Percentiles rank a stretch among this genome's conserved stretches.
Conservation (phyloP, 768 basidiomycete genomes). For the Tephrocybe sp. region DNA sequence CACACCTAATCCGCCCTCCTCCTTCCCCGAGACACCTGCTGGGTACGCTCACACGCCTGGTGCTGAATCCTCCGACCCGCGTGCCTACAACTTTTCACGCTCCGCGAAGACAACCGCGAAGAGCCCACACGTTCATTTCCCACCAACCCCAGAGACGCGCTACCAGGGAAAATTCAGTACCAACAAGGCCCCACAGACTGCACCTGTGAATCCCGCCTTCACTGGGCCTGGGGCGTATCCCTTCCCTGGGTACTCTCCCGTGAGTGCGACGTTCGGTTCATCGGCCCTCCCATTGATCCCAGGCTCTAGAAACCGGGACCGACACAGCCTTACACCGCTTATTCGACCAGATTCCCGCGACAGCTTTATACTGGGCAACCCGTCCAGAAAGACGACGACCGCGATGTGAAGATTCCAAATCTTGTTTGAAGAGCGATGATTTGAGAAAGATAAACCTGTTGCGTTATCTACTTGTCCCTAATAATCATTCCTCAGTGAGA, state of each 20-base stretch:
- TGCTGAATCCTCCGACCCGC: slow-evolving; percentile 6
- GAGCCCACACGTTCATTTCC: slow-evolving; percentile 12
- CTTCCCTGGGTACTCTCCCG: slow-evolving; percentile 22
- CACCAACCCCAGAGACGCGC: slow-evolving; percentile 8
- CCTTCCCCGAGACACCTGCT: slow-evolving; percentile 15
- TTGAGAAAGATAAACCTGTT: background rate
- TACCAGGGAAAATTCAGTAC: slow-evolving; percentile 14
- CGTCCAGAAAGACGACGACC: slow-evolving; percentile 15
- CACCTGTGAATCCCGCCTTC: slow-evolving; percentile 17
- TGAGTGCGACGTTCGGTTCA: slow-evolving; percentile 12
- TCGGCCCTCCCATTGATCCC: slow-evolving; percentile 4
- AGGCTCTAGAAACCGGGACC: slow-evolving; percentile 8
- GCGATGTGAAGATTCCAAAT: slow-evolving; percentile 6
- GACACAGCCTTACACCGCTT: slow-evolving; percentile 20
- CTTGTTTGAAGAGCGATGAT: slow-evolving; percentile 1
- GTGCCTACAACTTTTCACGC: slow-evolving; percentile 2
- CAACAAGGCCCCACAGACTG: slow-evolving; percentile 17
- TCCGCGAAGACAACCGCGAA: slow-evolving; percentile 4
- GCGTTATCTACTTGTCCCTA: background rate
- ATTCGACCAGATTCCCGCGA: slow-evolving; percentile 17
- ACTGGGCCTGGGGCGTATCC: slow-evolving; percentile 14
- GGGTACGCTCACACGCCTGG: slow-evolving; percentile 15
- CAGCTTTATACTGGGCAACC: slow-evolving; percentile 21
- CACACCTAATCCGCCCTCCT: slow-evolving; percentile 8
- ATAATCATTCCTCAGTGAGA: background rate